Evolutionary conservation across 805 yeast genomes (phyloP), one percentile per base, ranked within the genome.

Genomic region (Wickerhamiella azyma): DNA sequence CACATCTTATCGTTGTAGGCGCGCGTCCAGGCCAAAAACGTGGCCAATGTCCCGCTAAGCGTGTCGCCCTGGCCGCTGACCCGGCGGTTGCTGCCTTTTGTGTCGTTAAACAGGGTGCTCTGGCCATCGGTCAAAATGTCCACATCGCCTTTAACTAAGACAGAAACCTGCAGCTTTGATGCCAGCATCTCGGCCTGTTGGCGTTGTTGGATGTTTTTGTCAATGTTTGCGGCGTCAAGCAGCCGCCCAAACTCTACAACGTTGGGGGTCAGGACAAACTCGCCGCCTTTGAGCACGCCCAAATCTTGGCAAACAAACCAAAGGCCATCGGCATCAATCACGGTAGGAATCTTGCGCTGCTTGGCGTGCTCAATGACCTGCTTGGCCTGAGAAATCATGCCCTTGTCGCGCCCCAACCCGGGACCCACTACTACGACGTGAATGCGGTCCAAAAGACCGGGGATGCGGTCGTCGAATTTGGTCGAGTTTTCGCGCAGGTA

Each of bases 41-140:
- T 80, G 1, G 88, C 86, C n/a, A 86, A 64, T 19, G 84, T 67
- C 0, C 98, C 98, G 0, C 89, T 75, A 35, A 92, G 61, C 0
- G 96, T 82, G 56, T 92, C 98, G 21, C 98, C 98, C 64, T 92
- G 97, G 0, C 98, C 98, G 10, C 96, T 96, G 7, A 84, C 94
- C 45, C 98, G 70, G 57, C 84, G 81, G 42, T 66, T 62, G 6
- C 92, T 79, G 1, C 97, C 96, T 13, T 60, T 55, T 28, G 66
- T 57, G 30, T 68, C 69, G 50, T 70, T 72, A 2, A 64, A 54
- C 6, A 83, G 51, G 5, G 65, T 55, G 4, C 61, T 57, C 3
- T 63, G 66, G 2, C 74, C 75, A 43, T 70, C 65, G 5, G 76
- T 80, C 9, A 86, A 79, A 32, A 73, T 52, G 57, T 92, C 98